phyloP scores from a whole-genome alignment of 768 basidiomycete species.

The Lenzites betulinus region DNA sequence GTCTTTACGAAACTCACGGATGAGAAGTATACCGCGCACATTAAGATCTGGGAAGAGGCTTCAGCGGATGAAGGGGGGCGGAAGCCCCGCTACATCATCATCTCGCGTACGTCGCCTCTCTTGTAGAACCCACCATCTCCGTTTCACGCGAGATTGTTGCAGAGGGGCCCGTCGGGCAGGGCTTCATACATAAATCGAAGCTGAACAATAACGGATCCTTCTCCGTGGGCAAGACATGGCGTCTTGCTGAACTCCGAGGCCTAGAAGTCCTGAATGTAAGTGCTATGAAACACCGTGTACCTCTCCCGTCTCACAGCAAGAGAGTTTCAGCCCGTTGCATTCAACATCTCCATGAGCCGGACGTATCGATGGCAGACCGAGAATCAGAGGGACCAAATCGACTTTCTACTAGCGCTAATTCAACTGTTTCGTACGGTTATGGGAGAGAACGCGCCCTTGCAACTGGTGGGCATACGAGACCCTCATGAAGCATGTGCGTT shows the following conservation, averaged over 20 bases:
- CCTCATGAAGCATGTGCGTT: slow-evolving; percentile 31
- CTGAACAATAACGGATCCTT: slow-evolving; percentile 92
- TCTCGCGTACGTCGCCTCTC: slow-evolving; percentile 72
- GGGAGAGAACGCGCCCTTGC: slow-evolving; percentile 46
- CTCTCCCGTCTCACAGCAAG: not conserved
- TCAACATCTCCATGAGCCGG: slow-evolving; percentile 86
- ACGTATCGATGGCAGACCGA: slow-evolving; percentile 93
- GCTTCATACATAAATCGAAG: slow-evolving; percentile 95
- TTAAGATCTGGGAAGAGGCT: slow-evolving; percentile 94
- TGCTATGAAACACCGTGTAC: slow-evolving; percentile 17
- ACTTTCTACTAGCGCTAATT: slow-evolving; percentile 69
- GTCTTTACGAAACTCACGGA: slow-evolving; percentile 78
- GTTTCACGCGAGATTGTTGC: slow-evolving; percentile 9
- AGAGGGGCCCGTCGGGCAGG: slow-evolving; percentile 65
- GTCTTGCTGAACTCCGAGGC: slow-evolving; percentile 74
- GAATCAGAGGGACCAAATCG: slow-evolving; percentile 64
- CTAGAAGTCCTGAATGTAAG: slow-evolving; percentile 78
- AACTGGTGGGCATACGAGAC: slow-evolving; percentile 60
- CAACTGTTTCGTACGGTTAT: slow-evolving; percentile 51
- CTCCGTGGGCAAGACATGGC: slow-evolving; percentile 98
- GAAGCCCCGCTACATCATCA: slow-evolving; percentile 89
- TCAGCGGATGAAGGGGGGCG: slow-evolving; percentile 63
- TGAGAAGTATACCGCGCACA: slow-evolving; percentile 82
- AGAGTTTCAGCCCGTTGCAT: slow-evolving; percentile 53
- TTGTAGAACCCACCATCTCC: not conserved